Evolutionary conservation across 2,329 filamentous ascomycete species (phyloP).

Genomic region (Amylocarpus encephaloides): DNA sequence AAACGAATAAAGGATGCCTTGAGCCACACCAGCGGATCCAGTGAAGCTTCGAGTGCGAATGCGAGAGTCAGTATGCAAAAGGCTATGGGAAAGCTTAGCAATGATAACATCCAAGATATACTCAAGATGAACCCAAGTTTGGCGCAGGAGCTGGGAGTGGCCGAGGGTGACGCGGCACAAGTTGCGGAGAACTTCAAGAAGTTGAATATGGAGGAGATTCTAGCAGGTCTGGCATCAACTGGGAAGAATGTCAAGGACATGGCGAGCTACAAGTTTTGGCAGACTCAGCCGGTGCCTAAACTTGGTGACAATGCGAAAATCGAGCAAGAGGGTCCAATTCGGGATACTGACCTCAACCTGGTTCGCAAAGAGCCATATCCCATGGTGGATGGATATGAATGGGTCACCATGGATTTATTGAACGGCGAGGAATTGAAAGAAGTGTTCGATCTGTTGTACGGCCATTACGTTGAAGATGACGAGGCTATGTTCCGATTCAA

Average conservation of each 20-base stretch:
- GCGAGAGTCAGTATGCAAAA: conserved; percentile 43
- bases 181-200: conserved; percentile 51
- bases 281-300: conserved; percentile 88
- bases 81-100: conserved; percentile 41
- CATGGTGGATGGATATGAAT: conserved; percentile 82
- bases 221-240: conserved; percentile 67
- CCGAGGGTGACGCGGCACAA: conserved; percentile 34
- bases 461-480: conserved; percentile 95
- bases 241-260: conserved; percentile 94
- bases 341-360: conserved; percentile 68
- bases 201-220: conserved; percentile 62
- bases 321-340: conserved; percentile 75
- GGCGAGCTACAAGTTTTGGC: conserved; percentile 98
- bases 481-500: conserved; percentile 98
- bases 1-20: conserved; percentile 48
- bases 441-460: conserved; percentile 83
- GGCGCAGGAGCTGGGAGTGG: conserved; percentile 48
- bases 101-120: conserved; percentile 57
- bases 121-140: conserved; percentile 68
- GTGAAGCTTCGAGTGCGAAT: conserved; percentile 26
- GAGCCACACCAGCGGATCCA: conserved; percentile 22
- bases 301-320: conserved; percentile 59
- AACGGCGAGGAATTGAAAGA: conserved; percentile 76
- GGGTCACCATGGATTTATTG: conserved; percentile 83
- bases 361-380: conserved; percentile 71